These are phyloP conservation scores for Platanthera guangdongensis DNA, from an alignment of 106 monocot genomes.

Conservation along the genomic window DNA sequence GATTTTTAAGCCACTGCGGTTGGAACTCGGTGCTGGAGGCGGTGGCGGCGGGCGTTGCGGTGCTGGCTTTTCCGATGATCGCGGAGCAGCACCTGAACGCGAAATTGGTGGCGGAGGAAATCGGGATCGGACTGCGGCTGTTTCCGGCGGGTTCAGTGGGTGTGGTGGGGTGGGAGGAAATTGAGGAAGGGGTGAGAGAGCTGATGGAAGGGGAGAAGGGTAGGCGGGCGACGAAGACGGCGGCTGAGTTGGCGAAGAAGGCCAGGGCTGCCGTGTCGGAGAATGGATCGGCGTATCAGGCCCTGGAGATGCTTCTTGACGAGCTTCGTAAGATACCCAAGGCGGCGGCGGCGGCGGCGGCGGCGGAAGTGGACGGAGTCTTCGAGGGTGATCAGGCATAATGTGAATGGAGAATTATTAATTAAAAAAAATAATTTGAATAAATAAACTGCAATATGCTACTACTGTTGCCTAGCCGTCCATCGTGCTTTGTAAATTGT, in stretches of 20 bases:
- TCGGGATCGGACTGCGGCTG: constrained; percentile 21
- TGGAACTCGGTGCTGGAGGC: constrained; percentile 73
- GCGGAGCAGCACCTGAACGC: constrained; percentile 50
- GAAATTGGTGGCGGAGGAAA: constrained; percentile 26
- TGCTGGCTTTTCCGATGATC: constrained; percentile 48
- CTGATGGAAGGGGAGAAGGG: constrained; percentile 19
- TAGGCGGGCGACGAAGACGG: constrained; percentile 10
- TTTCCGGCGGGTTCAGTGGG: background rate
- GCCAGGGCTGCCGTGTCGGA: constrained; percentile 14
- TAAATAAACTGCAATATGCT: no score
- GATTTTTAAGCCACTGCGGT: constrained; percentile 55
- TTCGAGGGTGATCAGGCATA: no score
- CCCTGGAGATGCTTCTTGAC: constrained; percentile 11
- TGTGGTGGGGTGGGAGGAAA: constrained; percentile 8
- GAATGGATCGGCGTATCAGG: constrained; percentile 12
- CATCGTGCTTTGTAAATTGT: no score
- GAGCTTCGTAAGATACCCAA: constrained; percentile 6
- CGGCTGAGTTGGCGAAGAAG: background rate
- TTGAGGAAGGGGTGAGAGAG: constrained; percentile 18
- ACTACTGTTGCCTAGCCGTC: no score
- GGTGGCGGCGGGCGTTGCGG: constrained; percentile 25
- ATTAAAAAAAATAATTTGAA: no score
- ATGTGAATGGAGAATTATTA: no score
- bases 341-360: background rate
- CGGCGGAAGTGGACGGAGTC: background rate